Conservation (phyloP, 352 stramenopile species). For the Elongisporangium anandrum region DNA sequence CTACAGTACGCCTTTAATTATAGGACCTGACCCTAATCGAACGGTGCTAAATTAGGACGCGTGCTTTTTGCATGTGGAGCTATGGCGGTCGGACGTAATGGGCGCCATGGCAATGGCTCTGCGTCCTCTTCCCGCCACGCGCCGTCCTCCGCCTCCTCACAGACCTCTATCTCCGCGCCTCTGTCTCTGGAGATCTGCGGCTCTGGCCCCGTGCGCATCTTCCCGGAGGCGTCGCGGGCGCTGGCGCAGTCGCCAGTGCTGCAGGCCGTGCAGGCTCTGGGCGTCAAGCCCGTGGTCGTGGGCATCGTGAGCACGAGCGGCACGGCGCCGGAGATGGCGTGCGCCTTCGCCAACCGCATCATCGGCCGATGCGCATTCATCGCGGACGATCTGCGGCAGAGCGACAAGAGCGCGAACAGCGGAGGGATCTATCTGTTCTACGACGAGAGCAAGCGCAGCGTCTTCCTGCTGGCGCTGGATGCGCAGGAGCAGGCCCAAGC, state of each 20-base stretch:
- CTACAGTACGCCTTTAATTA: neutral
- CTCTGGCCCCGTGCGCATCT: conserved; percentile 45
- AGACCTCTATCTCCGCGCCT: neutral
- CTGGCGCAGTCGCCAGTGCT: conserved; percentile 10
- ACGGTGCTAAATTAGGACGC: neutral
- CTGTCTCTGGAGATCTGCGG: neutral
- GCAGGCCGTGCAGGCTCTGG: conserved; percentile 37
- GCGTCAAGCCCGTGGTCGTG: conserved; percentile 37
- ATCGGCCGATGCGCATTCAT: conserved; percentile 55
- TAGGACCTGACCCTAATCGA: neutral
- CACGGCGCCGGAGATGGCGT: conserved; percentile 23
- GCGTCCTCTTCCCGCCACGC: neutral
- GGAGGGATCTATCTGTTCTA: conserved; percentile 47
- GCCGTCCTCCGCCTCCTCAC: neutral
- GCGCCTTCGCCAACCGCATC: conserved; percentile 55
- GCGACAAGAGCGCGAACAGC: conserved; percentile 16
- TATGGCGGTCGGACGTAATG: neutral
- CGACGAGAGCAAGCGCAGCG: conserved; percentile 34
- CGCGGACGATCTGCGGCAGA: conserved; percentile 19
- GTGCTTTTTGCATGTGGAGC: neutral
- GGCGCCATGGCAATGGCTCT: neutral
- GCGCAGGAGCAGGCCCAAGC: conserved; percentile 9
- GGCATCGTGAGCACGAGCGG: conserved; percentile 39
- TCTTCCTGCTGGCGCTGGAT: conserved; percentile 45
- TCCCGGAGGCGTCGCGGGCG: conserved; percentile 28